These are phyloP conservation scores for Lentinus tigrinus DNA, from an alignment of 768 basidiomycete species.

Conservation along the genomic window DNA sequence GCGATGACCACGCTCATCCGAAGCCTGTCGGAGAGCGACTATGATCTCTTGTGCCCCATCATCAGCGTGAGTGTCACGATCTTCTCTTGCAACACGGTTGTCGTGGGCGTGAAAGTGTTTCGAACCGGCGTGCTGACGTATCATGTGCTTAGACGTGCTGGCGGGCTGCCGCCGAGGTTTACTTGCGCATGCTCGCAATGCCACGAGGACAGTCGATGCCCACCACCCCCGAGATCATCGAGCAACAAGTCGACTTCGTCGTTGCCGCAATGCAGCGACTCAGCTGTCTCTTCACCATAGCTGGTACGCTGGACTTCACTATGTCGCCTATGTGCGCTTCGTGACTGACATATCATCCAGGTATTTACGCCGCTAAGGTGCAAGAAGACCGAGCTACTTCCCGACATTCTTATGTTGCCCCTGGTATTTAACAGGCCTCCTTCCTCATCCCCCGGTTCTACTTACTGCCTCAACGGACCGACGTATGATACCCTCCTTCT, in stretches of 20 bases:
- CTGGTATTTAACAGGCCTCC: neutral
- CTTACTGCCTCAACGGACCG: neutral
- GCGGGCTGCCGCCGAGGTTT: conserved; percentile 38
- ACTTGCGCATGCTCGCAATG: conserved; percentile 32
- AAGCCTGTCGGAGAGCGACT: conserved; percentile 49
- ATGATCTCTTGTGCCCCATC: conserved; percentile 53
- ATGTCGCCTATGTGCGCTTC: too few species aligned
- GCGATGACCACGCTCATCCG: conserved; percentile 44
- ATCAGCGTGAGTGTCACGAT: conserved; percentile 41
- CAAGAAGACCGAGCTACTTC: conserved; percentile 7
- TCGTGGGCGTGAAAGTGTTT: neutral
- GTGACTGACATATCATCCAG: neutral
- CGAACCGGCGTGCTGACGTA: neutral
- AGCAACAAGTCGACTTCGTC: conserved; percentile 35
- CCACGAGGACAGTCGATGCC: conserved; percentile 18
- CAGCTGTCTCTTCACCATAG: conserved; percentile 36
- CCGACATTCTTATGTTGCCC: neutral
- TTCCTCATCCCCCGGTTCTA: neutral
- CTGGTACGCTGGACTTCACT: conserved; percentile 26
- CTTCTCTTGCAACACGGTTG: neutral
- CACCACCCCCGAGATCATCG: conserved; percentile 24
- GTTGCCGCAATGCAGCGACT: conserved; percentile 35
- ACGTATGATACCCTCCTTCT: neutral
- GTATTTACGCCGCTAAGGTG: conserved; percentile 12
- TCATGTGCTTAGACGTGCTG: conserved; percentile 35